Base-by-base conservation (phyloP, 345 rosid genomes). In the Firmiana major region DNA sequence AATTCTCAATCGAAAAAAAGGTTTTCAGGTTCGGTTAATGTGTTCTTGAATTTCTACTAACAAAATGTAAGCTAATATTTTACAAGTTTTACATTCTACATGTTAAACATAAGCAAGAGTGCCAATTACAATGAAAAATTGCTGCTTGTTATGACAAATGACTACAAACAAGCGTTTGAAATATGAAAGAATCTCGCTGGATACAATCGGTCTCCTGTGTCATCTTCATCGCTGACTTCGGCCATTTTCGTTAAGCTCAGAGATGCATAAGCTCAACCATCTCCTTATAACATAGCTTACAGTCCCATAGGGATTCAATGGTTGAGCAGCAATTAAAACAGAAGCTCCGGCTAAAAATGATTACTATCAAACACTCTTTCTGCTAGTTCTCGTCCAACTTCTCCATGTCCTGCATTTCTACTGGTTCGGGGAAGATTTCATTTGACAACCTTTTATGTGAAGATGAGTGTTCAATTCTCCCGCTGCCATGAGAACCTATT, bases 361-460 rank as follows among this genome's bases (percentile, higher is more conserved):
- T 53, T 6, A 71, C 38, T 6, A 34, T 49, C 54, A 15, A 40
- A 63, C 71, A 11, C 28, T 11, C 46, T 34, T 22, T 75, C 53
- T 48, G 49, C 54, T 71, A 74, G 57, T 73, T 75, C 72, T 45
- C 81, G 59, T 81, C 86, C 51, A 69, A 78, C 71, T 82, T 81
- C 82, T 87, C 89, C 75, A 74, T 57, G 48, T 86, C 90, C 42
- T 75, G 81, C 36, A 51, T 80, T 21, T 83, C 81, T 3, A 79
- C 38, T 3, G 92, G 92, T 82, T 87, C 92, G 0, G 94, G 94
- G 77, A 81, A 87, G 54, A 87, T 85, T 75, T 90, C 92, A 66
- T 51, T 57, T 3, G 96, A 89, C 48, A 73, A 78, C 84, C 91
- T 83, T 78, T 87, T 89, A 58, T 70, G 75, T 4, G 90, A 88